Evolutionary conservation across 306 rosid species (phyloP), one percentile per base, ranked within the genome.

Genomic region (Notholithocarpus densiflorus): DNA sequence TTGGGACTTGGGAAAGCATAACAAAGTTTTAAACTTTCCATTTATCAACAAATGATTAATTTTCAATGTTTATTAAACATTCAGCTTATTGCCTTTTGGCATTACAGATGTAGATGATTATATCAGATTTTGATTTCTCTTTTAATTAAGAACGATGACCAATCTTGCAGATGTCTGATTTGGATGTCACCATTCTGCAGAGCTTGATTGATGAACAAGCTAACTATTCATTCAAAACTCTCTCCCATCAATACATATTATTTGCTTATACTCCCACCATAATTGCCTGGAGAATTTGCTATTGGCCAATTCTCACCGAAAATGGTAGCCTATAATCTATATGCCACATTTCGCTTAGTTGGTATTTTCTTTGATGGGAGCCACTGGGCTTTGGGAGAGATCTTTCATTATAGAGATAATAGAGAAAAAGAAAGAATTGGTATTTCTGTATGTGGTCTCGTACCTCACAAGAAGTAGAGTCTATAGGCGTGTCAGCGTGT

Each of bases 31-130:
- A 56, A 85, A 79, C 76, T 82, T 74, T 75, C 62, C 68, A 74
- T 71, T 78, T 82, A 86, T 71, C 77, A 83, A 81, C 77, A 82
- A 88, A 78, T 65, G 82, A 64, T 84, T 81, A 86, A 72, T 79
- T 80, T 87, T 71, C 83, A 73, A 43, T 68, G 15, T 77, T 82
- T 81, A 56, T 86, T 73, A 29, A 71, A n/a, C 34, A 56, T 55
- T 78, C 72, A 34, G 52, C 52, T 23, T 68, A 34, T 32, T 68
- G 52, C 52, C 52, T 68, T 18, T 9, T 68, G 72, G 70, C 83
- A 27, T 75, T 77, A 72, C 69, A n/a, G 23, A 65, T 4, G 5
- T 20, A 71, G 54, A 51, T 45, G 31, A 23, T 81, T 13, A 55
- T 51, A 34, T 75, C 40, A 20, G 73, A 51, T 57, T 74, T 74